Evolutionary conservation across 768 basidiomycete species (phyloP), one percentile per base, ranked within the genome.

Genomic region (Lactarius trivialis): DNA sequence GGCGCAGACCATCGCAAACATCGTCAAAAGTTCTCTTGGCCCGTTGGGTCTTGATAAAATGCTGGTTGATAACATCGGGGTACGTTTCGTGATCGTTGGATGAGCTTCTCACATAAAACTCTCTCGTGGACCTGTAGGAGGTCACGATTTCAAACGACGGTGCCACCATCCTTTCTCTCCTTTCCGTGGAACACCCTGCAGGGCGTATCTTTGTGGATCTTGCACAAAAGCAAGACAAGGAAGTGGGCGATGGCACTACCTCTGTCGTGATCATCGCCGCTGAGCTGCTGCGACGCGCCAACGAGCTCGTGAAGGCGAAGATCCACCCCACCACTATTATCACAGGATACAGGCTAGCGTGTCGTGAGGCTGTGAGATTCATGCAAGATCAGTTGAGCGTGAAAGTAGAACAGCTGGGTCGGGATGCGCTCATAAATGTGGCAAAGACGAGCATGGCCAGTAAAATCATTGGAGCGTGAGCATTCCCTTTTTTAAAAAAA

Each of bases 71-170:
- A 95, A 96, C 76, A 94, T 98, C 67, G 95, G 94, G 68, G 93
- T 95, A 71, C 70, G 88, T 76, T 51, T 24, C 36, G 41, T n/a
- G 36, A 53, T 60, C 21, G n/a, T n/a, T 41, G 32, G 26, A 51
- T 36, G 33, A 37, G 41, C 56, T 37, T 41, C 36, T 48, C 37
- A 60, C 56, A 39, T 56, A 37, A 59, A 66, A 58, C 61, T 67
- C 59, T 67, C 58, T 71, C 15, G 19, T n/a, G 54, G 34, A 61
- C 56, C 39, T 50, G 6, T 74, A 96, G 93, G 97, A 99, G 82
- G 95, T 98, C 32, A 98, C 97, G 33, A 98, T 99, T 73, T 98
- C 97, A 52, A 99, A 99, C 76, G 97, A 98, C 77, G 97, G 97
- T 53, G 97, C 97, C 17, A 98, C 97, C n/a, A 99, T 99, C 69